Percentiles rank a stretch among this genome's conserved stretches.
Conservation (phyloP, 2,329 filamentous ascomycete genomes). For the Aspergillaceae sp. region DNA sequence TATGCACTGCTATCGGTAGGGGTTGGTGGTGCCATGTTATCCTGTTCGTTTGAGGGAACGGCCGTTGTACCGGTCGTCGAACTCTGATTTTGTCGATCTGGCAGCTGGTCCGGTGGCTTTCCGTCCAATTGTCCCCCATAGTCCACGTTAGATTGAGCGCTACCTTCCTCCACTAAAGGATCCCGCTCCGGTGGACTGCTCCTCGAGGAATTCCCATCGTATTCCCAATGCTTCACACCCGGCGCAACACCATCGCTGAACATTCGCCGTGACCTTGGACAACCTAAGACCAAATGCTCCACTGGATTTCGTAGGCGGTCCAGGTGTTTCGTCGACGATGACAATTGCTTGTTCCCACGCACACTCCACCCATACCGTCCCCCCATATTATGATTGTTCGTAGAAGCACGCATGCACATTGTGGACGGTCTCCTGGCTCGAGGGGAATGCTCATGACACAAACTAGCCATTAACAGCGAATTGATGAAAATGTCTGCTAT, state of each 20-base stretch:
- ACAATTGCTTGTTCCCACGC: slow-evolving; percentile 8
- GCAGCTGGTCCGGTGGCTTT: not conserved
- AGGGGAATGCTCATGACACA: slow-evolving; percentile 42
- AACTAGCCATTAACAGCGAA: slow-evolving; percentile 45
- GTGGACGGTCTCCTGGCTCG: slow-evolving; percentile 22
- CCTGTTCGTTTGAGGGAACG: not conserved
- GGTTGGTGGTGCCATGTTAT: not conserved
- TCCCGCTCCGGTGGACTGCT: not conserved
- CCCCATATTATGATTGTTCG: slow-evolving; percentile 7
- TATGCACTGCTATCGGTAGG: not conserved
- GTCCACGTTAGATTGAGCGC: not conserved
- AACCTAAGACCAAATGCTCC: slow-evolving; percentile 8
- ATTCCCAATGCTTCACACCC: slow-evolving; percentile 12
- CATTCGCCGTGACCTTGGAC: slow-evolving; percentile 18
- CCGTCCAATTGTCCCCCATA: not conserved
- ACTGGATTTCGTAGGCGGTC: slow-evolving; percentile 11
- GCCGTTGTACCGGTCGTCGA: not conserved
- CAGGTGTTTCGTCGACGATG: slow-evolving; percentile 10
- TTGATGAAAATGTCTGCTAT: slow-evolving; percentile 47
- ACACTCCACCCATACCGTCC: slow-evolving; percentile 12
- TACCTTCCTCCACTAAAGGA: not conserved
- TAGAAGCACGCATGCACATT: slow-evolving; percentile 11
- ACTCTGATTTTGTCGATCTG: not conserved
- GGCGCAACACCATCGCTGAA: slow-evolving; percentile 19
- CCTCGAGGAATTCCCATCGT: slow-evolving; percentile 8